A percentile compares a stretch with the other conserved stretches of the same genome.
Evolutionary conservation across 192 early-diverging fungal genomes (phyloP).

Genomic region (Mortierella claussenii): DNA sequence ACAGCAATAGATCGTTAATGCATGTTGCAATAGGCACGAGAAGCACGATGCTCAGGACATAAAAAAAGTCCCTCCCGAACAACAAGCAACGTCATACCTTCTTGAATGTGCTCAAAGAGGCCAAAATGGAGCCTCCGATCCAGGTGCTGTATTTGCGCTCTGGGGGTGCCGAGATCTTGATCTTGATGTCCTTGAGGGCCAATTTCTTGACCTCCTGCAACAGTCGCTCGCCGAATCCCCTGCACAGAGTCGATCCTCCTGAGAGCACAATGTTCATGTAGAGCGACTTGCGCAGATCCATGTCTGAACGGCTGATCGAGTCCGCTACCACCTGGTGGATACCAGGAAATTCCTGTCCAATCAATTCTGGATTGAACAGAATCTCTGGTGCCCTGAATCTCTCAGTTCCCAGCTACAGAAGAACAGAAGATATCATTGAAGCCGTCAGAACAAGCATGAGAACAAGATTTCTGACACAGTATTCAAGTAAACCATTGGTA

Average conservation of each 20-base stretch:
- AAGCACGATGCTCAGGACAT: too few relatives aligned
- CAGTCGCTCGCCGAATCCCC: slow-evolving; percentile 93
- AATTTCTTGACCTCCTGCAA: slow-evolving; percentile 90
- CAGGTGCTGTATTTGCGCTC: slow-evolving; percentile 99
- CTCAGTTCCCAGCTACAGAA: slow-evolving; percentile 89
- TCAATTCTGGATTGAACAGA: slow-evolving; percentile 93
- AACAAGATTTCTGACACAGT: too few relatives aligned
- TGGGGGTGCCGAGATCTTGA: slow-evolving; percentile 96
- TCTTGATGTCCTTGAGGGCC: slow-evolving; percentile 94
- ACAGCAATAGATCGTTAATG: neutral
- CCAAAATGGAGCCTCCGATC: slow-evolving; percentile 97
- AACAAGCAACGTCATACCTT: too few relatives aligned
- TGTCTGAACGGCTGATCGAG: slow-evolving; percentile 92
- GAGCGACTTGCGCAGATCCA: slow-evolving; percentile 91
- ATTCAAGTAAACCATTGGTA: too few relatives aligned
- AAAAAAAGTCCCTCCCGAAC: too few relatives aligned
- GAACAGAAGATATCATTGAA: too few relatives aligned
- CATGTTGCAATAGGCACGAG: neutral
- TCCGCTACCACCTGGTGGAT: slow-evolving; percentile 95
- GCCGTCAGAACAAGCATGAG: neutral
- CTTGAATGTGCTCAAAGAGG: slow-evolving; percentile 97
- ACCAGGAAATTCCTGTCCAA: slow-evolving; percentile 93
- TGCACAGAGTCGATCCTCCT: slow-evolving; percentile 95
- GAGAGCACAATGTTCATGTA: slow-evolving; percentile 94
- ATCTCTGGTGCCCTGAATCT: slow-evolving; percentile 96